Base-by-base conservation (phyloP, 1,284 basidiomycete species). In the Peniophora sp. region DNA sequence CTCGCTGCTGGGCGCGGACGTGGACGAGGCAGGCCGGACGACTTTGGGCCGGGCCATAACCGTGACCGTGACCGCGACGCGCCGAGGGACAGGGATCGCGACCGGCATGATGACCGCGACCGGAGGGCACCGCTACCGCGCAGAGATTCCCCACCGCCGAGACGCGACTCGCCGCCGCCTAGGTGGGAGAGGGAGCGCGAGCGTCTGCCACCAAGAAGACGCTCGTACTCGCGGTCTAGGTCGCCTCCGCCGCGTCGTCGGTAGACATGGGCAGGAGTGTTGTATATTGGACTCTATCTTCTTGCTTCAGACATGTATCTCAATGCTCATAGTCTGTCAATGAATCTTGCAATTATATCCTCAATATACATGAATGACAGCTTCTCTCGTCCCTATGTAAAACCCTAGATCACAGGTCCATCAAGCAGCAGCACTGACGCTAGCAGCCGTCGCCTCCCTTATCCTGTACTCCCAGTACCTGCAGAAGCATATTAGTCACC, bases 401-500 rank as follows among this genome's bases (percentile, higher is more conserved):
- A n/a, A n/a, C n/a, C n/a, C n/a, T n/a, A n/a, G n/a, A n/a, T n/a
- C 46, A 17, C n/a, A n/a, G n/a, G n/a, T n/a, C n/a, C n/a, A n/a
- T n/a, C n/a, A n/a, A n/a, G n/a, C n/a, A n/a, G n/a, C n/a, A n/a
- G n/a, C n/a, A n/a, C n/a, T n/a, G n/a, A n/a, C n/a, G n/a, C n/a
- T 32, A 32, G 42, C 49, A n/a, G 48, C 48, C 6, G 41, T 42
- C 22, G 69, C 73, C 51, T 79, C 74, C 50, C 64, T 68, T 52
- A 78, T 65, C 14, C 69, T 65, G 47, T 66, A 67, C 50, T 71
- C 69, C 71, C 71, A 73, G 60, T 70, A 69, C 34, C 72, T 62
- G 69, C 70, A 52, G 37, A 37, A 37, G 49, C 49, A 36, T 34
- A 49, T 15, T 23, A 23, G 45, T 32, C 36, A 47, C 39, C 48